Base-by-base conservation (phyloP, 176 grass and related monocot genomes). In the Oryza australiensis region DNA sequence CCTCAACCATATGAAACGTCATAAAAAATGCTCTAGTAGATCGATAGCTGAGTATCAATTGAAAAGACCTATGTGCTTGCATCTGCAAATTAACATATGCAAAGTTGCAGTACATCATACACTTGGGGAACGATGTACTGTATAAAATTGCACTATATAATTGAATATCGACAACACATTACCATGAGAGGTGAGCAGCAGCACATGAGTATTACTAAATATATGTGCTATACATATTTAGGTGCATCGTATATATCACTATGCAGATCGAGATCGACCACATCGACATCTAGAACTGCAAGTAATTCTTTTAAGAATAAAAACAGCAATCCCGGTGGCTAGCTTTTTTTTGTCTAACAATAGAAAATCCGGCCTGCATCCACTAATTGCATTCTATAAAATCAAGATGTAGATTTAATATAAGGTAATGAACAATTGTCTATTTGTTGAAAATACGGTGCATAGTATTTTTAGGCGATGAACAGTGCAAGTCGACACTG, bases 71-170 rank as follows among this genome's bases (percentile, higher is more conserved):
- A 80, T 35, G 29, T 38, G 45, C n/a, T 27, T 76, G 64, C 73
- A 60, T 84, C 64, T 77, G 73, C 46, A 33, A 41, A 37, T 37
- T 37, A 37, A 60, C 43, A 40, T n/a, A 75, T 41, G 73, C 62
- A 69, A 76, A 84, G 64, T 62, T 38, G 5, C 30, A 26, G 27
- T 37, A 37, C 35, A 37, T 8, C 35, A 37, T 8, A 40, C 41
- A 10, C 11, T 29, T 64, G 12, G 5, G 26, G 81, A 66, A 64
- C 27, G 48, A 5, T 40, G 10, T 0, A 11, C 2, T 45, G 42
- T 57, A 57, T 57, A 59, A 59, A 59, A 59, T 59, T 23, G 53
- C 0, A 6, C 1, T 41, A 10, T 8, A 26, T 26, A 27, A 66
- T 16, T 32, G 2, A 4, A 27, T 18, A 67, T 72, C 18, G 6